Evolutionary conservation across 1,284 basidiomycete species (phyloP), one percentile per base, ranked within the genome.

Genomic region (Cutaneotrichosporon daszewskae): DNA sequence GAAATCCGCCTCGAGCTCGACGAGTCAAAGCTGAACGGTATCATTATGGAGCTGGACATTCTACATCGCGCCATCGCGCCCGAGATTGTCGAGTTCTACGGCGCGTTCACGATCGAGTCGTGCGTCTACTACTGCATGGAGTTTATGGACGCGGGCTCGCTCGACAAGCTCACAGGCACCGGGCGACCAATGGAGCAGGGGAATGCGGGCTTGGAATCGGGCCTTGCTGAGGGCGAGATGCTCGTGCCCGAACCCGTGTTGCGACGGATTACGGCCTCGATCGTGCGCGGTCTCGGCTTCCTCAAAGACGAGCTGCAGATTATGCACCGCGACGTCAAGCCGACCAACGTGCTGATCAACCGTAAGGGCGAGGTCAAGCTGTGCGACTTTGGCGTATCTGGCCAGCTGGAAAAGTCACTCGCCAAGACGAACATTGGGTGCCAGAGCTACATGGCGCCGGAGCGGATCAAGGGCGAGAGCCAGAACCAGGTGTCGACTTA

Each of bases 91-190:
- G 94, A 97, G 58, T 98, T 98, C 60, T 97, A 95, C 69, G 94
- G 94, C 33, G 94, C 94, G 3, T 98, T 98, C 75, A 97, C 96
- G 69, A 91, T 96, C 69, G 94, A 98, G 69, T 88, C 85, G 19
- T 98, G 87, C 70, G 94, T 98, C 27, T 97, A 97, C 72, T 97
- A 96, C 72, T 97, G 94, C 73, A 97, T 98, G 91, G 94, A 98
- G 75, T 90, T 85, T 72, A 97, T 98, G 94, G 91, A 98, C 63
- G 90, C 88, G 3, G 90, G 92, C 14, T 87, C 83, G 45, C 76
- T 98, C 37, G 94, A 97, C 68, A 90, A 87, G 53, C 77, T 97
- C 1, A 81, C 80, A 28, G 77, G 76, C 5, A 68, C 69, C 49
- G 71, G 72, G 22, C 40, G 34, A 25, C 37, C 26, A 27, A 27